Percentiles rank a stretch among this genome's conserved stretches.
Evolutionary conservation across 202 grass and related monocot genomes (phyloP).

Genomic region (Hordeum pubiflorum): DNA sequence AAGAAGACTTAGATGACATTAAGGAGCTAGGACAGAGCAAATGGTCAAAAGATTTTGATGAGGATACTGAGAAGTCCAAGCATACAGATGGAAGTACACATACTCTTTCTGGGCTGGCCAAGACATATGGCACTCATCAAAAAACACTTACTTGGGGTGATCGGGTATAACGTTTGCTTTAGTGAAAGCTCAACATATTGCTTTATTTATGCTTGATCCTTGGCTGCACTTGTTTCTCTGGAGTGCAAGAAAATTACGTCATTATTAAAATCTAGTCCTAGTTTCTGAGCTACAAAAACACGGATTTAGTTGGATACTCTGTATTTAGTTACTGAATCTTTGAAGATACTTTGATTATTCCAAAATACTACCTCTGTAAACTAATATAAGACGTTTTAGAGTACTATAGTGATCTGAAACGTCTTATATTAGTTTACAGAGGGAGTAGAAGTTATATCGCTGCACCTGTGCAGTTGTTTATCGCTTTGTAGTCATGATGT

Average conservation of each 20-base stretch:
- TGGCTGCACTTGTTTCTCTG: conserved; percentile 1
- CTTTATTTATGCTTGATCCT: not conserved
- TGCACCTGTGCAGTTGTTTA: not conserved
- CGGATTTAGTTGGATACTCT: not conserved
- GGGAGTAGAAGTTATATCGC: not conserved
- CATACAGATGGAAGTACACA: conserved; percentile 32
- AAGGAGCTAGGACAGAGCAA: conserved; percentile 82
- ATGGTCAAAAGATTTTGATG: conserved; percentile 91
- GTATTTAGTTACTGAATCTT: conserved; percentile 1
- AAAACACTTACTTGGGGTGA: conserved; percentile 91
- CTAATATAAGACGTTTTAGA: too few relatives aligned
- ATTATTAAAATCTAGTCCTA: conserved; percentile 11
- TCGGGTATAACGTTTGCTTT: conserved; percentile 46
- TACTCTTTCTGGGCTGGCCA: conserved; percentile 62
- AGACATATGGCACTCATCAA: conserved; percentile 39
- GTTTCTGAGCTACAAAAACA: conserved; percentile 6
- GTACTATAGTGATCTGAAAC: too few relatives aligned
- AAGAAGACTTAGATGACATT: conserved; percentile 44
- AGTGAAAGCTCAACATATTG: not conserved
- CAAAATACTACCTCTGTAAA: too few relatives aligned
- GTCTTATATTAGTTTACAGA: too few relatives aligned
- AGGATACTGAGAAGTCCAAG: conserved; percentile 47
- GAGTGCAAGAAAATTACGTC: not conserved
- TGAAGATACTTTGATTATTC: not conserved
- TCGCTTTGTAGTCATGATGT: not conserved